A percentile compares a stretch with the other conserved stretches of the same genome.
Evolutionary conservation across 2,329 filamentous ascomycete genomes (phyloP).

Genomic region (Fusarium vanettenii): DNA sequence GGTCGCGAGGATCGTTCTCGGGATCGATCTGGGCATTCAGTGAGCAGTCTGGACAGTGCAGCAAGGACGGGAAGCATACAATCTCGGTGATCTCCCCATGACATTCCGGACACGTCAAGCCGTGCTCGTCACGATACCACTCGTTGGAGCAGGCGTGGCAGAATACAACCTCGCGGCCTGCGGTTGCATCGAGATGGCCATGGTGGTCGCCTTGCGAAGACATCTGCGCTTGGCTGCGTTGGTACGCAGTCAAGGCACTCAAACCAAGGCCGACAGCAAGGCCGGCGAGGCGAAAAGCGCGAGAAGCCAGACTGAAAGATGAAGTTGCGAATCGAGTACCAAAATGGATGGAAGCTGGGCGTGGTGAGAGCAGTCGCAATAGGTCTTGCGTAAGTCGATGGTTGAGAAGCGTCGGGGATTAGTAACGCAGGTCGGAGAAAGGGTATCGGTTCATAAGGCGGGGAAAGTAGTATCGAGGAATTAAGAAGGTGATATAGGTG

Average conservation of each 20-base stretch:
- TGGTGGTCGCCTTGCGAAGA: constrained; percentile 43
- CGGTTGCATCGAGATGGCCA: constrained; percentile 61
- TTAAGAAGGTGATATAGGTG: not conserved
- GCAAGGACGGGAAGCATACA: constrained; percentile 63
- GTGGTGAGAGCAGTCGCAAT: constrained; percentile 3
- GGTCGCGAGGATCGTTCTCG: constrained; percentile 71
- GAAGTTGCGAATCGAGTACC: constrained; percentile 4
- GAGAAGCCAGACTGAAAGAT: constrained; percentile 64
- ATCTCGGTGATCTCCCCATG: constrained; percentile 85
- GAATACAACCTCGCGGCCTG: constrained; percentile 78
- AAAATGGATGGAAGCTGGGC: not conserved
- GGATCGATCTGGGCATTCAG: constrained; percentile 57
- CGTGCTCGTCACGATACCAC: constrained; percentile 80
- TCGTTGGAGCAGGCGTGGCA: constrained; percentile 86
- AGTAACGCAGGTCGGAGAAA: constrained; percentile 2
- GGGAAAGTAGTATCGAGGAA: not conserved
- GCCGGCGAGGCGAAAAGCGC: constrained; percentile 65
- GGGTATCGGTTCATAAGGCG: not conserved
- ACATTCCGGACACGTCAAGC: constrained; percentile 81
- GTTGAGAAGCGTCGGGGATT: not conserved
- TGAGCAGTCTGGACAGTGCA: not conserved
- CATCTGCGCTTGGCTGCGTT: constrained; percentile 59
- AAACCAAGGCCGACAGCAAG: constrained; percentile 70
- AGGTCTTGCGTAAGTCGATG: not conserved
- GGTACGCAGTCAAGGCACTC: constrained; percentile 66